phyloP scores from a whole-genome alignment of 2,329 filamentous ascomycete species.

The Corniculantispora saksenae region DNA sequence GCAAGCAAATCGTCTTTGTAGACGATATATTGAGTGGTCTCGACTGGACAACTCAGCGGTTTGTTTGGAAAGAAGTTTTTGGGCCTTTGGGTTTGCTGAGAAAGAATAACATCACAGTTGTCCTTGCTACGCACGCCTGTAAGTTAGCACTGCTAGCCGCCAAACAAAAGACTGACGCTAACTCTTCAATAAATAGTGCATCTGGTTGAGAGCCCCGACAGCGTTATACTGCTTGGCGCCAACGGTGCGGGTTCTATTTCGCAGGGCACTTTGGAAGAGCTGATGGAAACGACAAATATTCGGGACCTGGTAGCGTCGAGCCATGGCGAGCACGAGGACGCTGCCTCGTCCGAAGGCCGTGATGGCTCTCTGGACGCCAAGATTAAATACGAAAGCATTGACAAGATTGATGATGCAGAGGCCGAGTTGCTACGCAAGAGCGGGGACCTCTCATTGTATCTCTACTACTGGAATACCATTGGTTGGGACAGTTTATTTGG shows the following conservation, averaged over 20 bases:
- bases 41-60: constrained; percentile 38
- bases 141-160: neutral
- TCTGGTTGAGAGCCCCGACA: constrained; percentile 26
- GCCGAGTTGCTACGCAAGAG: constrained; percentile 12
- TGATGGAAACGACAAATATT: neutral
- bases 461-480: constrained; percentile 21
- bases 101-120: constrained; percentile 25
- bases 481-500: neutral
- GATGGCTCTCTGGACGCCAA: neutral
- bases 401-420: constrained; percentile 13
- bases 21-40: constrained; percentile 38
- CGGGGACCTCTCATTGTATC: constrained; percentile 22
- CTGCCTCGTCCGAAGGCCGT: neutral
- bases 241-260: neutral
- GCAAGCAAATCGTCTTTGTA: constrained; percentile 28
- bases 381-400: constrained; percentile 18
- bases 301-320: neutral
- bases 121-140: constrained; percentile 30
- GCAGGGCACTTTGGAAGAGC: neutral
- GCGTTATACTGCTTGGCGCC: neutral
- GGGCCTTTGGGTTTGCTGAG: constrained; percentile 31
- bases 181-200: neutral
- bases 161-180: neutral
- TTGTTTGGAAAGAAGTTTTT: constrained; percentile 39
- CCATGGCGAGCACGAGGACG: neutral